Evolutionary conservation across 306 rosid species (phyloP).

Genomic region (Sophora flavescens): DNA sequence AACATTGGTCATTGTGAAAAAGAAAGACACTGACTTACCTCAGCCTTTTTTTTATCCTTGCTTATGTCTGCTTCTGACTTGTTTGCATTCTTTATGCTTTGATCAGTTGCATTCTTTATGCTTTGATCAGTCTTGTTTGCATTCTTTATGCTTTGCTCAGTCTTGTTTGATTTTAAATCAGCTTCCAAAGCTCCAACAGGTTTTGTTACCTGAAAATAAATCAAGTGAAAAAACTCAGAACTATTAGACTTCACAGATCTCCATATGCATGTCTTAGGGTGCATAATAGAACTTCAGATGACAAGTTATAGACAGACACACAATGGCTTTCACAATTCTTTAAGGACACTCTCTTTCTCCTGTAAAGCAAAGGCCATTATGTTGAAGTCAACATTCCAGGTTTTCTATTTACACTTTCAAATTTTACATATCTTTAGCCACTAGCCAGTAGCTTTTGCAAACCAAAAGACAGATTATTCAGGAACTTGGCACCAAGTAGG

Average conservation of each 20-base stretch:
- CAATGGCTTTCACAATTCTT: slow-evolving; percentile 16
- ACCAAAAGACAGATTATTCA: background rate
- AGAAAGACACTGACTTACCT: slow-evolving; percentile 50
- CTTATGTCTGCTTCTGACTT: slow-evolving; percentile 53
- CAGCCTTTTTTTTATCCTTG: slow-evolving; percentile 64
- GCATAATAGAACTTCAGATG: slow-evolving; percentile 24
- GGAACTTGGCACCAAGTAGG: slow-evolving; percentile 12
- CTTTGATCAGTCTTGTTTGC: slow-evolving; percentile 63
- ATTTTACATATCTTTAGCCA: slow-evolving; percentile 24
- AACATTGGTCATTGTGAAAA: background rate
- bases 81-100: slow-evolving; percentile 62
- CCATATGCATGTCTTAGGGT: background rate
- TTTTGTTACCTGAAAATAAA: slow-evolving; percentile 59
- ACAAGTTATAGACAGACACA: background rate
- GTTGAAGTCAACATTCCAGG: slow-evolving; percentile 14
- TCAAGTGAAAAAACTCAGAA: background rate
- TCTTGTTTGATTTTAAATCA: slow-evolving; percentile 67
- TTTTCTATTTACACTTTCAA: slow-evolving; percentile 10
- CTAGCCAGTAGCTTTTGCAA: slow-evolving; percentile 35
- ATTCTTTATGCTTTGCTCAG: slow-evolving; percentile 62
- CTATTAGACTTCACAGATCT: slow-evolving; percentile 22
- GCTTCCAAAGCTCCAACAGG: slow-evolving; percentile 50
- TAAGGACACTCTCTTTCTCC: slow-evolving; percentile 11
- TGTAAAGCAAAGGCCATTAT: background rate
- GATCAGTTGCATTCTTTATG: slow-evolving; percentile 58